Percentiles rank a stretch among this genome's conserved stretches.
Conservation (phyloP, 305 asterid genomes). For the Ajuga reptans region DNA sequence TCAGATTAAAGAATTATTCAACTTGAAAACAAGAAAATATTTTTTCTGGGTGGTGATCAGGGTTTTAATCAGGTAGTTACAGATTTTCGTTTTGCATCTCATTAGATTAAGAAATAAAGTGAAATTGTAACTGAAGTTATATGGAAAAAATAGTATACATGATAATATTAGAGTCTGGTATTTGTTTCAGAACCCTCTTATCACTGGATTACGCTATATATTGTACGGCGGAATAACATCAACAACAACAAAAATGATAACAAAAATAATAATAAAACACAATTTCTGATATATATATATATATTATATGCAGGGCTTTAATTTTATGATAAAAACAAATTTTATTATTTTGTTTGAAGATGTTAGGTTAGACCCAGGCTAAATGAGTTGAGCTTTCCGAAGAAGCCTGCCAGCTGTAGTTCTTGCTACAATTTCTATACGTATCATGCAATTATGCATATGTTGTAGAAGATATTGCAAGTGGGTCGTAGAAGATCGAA, state of each 20-base stretch:
- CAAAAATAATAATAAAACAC: too few species aligned
- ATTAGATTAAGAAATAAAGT: not conserved
- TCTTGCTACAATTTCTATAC: not conserved
- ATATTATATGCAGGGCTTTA: too few species aligned
- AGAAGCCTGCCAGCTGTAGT: conserved; percentile 20
- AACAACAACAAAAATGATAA: too few species aligned
- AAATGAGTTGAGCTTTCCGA: conserved; percentile 13
- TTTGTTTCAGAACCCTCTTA: too few species aligned
- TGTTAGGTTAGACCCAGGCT: conserved; percentile 27
- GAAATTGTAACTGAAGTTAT: not conserved
- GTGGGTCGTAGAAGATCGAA: too few species aligned
- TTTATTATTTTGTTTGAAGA: not conserved
- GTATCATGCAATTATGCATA: too few species aligned
- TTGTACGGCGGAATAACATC: too few species aligned
- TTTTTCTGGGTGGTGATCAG: not conserved
- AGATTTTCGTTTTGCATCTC: not conserved
- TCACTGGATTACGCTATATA: too few species aligned
- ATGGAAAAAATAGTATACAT: not conserved
- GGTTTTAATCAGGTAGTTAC: conserved; percentile 3
- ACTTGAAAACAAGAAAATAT: too few species aligned
- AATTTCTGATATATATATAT: too few species aligned
- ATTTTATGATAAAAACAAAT: too few species aligned
- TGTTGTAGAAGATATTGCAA: too few species aligned
- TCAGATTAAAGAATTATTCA: not conserved
- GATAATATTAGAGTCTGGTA: not conserved